A percentile compares a stretch with the other conserved stretches of the same genome.
Conservation (phyloP, 2,329 filamentous ascomycete genomes). For the Aspergillus fumigatus region DNA sequence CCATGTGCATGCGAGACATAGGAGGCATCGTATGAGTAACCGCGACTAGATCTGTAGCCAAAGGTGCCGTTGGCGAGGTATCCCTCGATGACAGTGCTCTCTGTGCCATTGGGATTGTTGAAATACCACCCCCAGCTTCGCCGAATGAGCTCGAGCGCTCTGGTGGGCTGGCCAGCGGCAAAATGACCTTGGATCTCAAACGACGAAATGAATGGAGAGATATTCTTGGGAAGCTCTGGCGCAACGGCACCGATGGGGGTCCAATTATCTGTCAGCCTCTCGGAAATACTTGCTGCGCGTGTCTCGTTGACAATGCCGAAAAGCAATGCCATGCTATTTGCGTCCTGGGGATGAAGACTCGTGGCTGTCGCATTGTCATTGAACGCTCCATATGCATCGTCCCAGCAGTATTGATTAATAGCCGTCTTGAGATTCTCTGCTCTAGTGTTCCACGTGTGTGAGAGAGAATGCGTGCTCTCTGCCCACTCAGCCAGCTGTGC, state of each 20-base stretch:
- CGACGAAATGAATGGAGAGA: conserved; percentile 55
- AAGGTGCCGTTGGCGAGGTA: conserved; percentile 55
- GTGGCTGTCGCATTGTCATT: conserved; percentile 50
- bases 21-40: conserved; percentile 47
- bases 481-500: conserved; percentile 48
- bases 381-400: conserved; percentile 47
- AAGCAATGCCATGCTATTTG: conserved; percentile 53
- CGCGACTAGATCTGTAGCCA: conserved; percentile 51
- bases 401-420: conserved; percentile 49
- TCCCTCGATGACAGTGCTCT: conserved; percentile 57
- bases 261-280: conserved; percentile 50
- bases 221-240: conserved; percentile 55
- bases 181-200: conserved; percentile 59
- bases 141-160: conserved; percentile 54
- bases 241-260: conserved; percentile 51
- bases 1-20: conserved; percentile 42
- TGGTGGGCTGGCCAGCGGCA: conserved; percentile 42
- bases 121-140: conserved; percentile 59
- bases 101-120: conserved; percentile 53
- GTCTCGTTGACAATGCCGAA: conserved; percentile 42
- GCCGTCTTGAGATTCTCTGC: conserved; percentile 37
- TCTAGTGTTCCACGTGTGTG: conserved; percentile 7
- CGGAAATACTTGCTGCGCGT: conserved; percentile 40
- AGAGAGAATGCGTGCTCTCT: conserved; percentile 38
- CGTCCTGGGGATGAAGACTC: conserved; percentile 56